Evolutionary conservation across 306 rosid species (phyloP).

Genomic region (Sicyos edulis): DNA sequence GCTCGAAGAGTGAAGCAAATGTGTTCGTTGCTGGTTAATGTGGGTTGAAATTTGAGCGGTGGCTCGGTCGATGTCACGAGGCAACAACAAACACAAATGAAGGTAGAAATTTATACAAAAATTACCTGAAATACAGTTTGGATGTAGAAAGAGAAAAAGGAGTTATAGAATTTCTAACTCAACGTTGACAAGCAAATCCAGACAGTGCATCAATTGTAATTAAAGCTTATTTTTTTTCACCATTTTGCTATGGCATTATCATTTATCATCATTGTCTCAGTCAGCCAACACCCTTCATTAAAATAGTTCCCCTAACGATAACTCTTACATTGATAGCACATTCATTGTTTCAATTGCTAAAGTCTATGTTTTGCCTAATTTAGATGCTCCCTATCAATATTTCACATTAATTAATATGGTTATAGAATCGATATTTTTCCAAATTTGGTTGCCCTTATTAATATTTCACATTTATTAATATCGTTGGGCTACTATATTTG

Average conservation of each 20-base stretch:
- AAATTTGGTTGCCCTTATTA: too few species aligned
- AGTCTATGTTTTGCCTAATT: neutral
- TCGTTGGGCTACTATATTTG: too few species aligned
- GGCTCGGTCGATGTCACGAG: neutral
- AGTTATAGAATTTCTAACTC: neutral
- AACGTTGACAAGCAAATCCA: neutral
- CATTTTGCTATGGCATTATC: neutral
- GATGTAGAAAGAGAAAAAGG: neutral
- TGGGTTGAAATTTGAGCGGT: neutral
- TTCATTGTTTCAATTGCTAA: neutral
- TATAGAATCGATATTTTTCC: too few species aligned
- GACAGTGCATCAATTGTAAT: neutral
- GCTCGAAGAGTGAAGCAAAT: neutral
- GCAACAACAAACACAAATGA: neutral
- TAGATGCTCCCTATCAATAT: neutral
- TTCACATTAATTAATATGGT: neutral
- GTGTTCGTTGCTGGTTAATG: neutral
- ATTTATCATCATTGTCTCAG: neutral
- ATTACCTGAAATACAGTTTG: neutral
- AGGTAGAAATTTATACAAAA: neutral
- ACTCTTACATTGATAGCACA: neutral
- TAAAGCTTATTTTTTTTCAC: neutral
- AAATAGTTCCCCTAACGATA: neutral
- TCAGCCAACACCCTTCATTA: neutral
- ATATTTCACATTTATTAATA: too few species aligned